phyloP scores from a whole-genome alignment of 2,329 filamentous ascomycete species.

The Pseudogymnoascus sp. region DNA sequence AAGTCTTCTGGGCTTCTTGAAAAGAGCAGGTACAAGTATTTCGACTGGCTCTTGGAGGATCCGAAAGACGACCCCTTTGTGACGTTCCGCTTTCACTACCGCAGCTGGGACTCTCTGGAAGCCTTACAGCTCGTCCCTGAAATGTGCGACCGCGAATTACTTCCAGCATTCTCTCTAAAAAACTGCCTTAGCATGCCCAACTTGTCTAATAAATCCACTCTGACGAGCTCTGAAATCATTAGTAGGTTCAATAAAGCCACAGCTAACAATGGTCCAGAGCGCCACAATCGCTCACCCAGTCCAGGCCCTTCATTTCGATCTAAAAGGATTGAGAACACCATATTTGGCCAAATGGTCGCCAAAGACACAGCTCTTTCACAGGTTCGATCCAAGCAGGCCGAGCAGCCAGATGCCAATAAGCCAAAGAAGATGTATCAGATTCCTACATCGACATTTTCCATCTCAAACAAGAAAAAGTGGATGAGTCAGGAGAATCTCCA shows the following conservation, averaged over 20 bases:
- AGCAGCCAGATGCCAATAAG: conserved; percentile 3
- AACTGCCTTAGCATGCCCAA: conserved; percentile 12
- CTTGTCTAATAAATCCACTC: neutral
- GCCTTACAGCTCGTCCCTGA: conserved; percentile 40
- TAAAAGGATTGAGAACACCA: conserved; percentile 1
- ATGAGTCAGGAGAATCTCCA: conserved; percentile 10
- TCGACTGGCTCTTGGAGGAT: conserved; percentile 44
- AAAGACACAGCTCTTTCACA: conserved; percentile 9
- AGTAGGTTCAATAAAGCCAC: neutral
- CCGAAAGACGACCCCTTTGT: conserved; percentile 45
- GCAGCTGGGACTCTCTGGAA: conserved; percentile 43
- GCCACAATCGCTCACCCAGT: neutral
- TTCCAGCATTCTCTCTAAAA: conserved; percentile 17
- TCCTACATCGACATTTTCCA: conserved; percentile 1
- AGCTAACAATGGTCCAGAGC: neutral
- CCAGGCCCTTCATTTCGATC: neutral
- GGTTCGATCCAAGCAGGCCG: neutral
- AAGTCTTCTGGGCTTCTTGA: conserved; percentile 48
- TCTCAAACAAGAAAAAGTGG: neutral
- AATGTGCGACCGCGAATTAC: conserved; percentile 15
- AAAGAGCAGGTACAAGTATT: conserved; percentile 18
- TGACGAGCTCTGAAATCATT: neutral
- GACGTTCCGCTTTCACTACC: conserved; percentile 50
- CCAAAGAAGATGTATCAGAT: conserved; percentile 9
- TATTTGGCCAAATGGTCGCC: conserved; percentile 6